Base-by-base conservation (phyloP, 2,329 filamentous ascomycete species). In the Epichloe coenophiala region DNA sequence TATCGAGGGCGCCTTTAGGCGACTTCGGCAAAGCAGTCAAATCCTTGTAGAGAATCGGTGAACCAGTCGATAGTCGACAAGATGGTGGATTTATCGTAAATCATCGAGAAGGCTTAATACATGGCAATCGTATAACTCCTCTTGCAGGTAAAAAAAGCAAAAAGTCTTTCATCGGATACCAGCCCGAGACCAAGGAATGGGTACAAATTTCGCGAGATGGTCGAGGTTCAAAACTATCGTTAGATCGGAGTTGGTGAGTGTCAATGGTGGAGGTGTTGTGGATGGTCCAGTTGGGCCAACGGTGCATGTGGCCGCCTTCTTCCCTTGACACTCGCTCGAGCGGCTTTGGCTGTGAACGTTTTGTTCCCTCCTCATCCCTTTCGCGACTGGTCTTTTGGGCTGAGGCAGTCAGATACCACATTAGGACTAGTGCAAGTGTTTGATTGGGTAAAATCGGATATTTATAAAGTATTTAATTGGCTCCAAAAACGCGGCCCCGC, bases 101-200 rank as follows among this genome's bases (percentile, higher is more conserved):
- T 48, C 50, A 51, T 51, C 35, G 47, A 45, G 43, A 35, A 37
- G 15, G 23, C 12, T 40, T 40, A 39, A 43, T 15, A 48, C 50
- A 51, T 51, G 50, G 41, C 50, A 44, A 13, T 37, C 39, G 13
- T 39, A 31, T 8, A 21, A 37, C 12, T 40, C 11, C 27, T 37
- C 17, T 43, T 27, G 37, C 36, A 27, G 13, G 17, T 6, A 45
- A 31, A 21, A 35, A 9, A 27, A 51, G 5, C 7, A 35, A 33
- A 3, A 7, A 5, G 17, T n/a, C 17, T n/a, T 39, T 48, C 13
- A 40, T 45, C 37, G 19, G 27, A 43, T 12, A 38, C 15, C 33
- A 19, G 31, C 27, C 9, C 37, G 27, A 41, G 21, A 37, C 21
- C 11, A 40, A n/a, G n/a, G 21, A n/a, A 13, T 41, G 27, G 39